phyloP scores from a whole-genome alignment of 257 asterid species.

The Scutellaria galericulata region DNA sequence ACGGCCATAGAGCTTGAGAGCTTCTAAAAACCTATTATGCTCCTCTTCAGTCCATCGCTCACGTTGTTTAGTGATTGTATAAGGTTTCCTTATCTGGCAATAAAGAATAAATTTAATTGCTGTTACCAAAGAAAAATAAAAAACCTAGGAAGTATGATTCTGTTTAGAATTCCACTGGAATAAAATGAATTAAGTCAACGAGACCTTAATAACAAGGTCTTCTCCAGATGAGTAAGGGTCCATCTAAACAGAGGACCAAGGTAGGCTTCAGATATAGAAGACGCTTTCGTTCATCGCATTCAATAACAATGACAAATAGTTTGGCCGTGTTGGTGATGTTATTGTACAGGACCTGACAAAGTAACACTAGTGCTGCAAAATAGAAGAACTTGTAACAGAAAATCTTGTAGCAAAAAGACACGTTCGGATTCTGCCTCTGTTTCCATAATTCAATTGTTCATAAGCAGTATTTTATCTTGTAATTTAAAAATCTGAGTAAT shows the following conservation, averaged over 20 bases:
- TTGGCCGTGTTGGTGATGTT: conserved; percentile 50
- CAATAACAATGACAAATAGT: conserved; percentile 46
- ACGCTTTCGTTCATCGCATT: conserved; percentile 49
- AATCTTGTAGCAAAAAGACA: conserved; percentile 50
- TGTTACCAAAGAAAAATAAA: conserved; percentile 10
- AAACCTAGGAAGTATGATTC: conserved; percentile 18
- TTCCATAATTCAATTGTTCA: conserved; percentile 43
- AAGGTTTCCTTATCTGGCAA: conserved; percentile 87
- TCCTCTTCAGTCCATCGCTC: conserved; percentile 99
- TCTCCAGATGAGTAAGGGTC: conserved; percentile 90
- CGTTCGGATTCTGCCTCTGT: conserved; percentile 44
- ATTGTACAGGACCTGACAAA: conserved; percentile 51
- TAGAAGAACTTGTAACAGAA: conserved; percentile 53
- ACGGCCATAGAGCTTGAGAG: conserved; percentile 95
- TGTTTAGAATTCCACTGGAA: conserved; percentile 19
- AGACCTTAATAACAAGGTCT: conserved; percentile 79
- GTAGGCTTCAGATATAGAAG: conserved; percentile 54
- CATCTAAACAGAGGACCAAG: conserved; percentile 57
- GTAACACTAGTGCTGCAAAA: conserved; percentile 77
- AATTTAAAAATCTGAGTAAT: background rate
- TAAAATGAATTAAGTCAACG: background rate
- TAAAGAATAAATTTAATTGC: conserved; percentile 22
- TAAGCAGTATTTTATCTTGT: conserved; percentile 23
- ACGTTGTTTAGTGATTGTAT: conserved; percentile 95
- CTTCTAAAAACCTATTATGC: conserved; percentile 87